These are phyloP conservation scores for Fusarium fracticaudum DNA, from an alignment of 2,329 filamentous ascomycete genomes.

Conservation along the genomic window DNA sequence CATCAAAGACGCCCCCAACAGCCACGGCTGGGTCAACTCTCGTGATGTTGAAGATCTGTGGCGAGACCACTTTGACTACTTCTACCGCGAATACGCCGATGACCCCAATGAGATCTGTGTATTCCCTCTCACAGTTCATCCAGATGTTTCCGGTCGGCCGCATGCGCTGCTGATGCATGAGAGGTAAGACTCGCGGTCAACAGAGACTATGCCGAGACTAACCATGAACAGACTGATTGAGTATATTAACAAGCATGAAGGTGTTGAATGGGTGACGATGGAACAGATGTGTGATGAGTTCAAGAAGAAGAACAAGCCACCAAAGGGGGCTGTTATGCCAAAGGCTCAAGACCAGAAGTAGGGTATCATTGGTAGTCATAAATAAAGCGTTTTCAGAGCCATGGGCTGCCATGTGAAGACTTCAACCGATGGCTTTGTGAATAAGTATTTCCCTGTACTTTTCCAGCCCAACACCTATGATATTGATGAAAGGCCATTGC, in stretches of 20 bases:
- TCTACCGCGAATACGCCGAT: conserved; percentile 67
- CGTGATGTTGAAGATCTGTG: conserved; percentile 72
- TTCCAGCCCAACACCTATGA: conserved; percentile 54
- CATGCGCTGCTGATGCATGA: conserved; percentile 80
- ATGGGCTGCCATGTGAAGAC: neutral
- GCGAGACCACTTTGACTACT: conserved; percentile 76
- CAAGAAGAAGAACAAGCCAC: conserved; percentile 69
- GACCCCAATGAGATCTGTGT: conserved; percentile 74
- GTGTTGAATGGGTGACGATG: conserved; percentile 75
- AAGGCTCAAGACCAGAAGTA: neutral
- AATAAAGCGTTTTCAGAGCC: neutral
- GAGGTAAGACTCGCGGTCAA: conserved; percentile 19
- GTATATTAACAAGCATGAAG: conserved; percentile 69
- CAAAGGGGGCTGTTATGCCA: conserved; percentile 60
- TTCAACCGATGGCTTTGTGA: neutral
- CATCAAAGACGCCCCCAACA: conserved; percentile 72
- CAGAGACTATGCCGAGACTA: rapidly evolving
- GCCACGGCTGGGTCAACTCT: conserved; percentile 68
- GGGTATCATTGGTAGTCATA: neutral
- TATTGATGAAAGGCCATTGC: conserved; percentile 59
- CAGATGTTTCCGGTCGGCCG: conserved; percentile 76
- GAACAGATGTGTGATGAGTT: conserved; percentile 78
- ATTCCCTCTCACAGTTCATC: conserved; percentile 81
- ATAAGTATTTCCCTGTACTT: conserved; percentile 44
- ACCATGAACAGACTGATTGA: conserved; percentile 59